These are phyloP conservation scores for Lepidium sativum DNA, from an alignment of 345 rosid genomes.

Conservation along the genomic window DNA sequence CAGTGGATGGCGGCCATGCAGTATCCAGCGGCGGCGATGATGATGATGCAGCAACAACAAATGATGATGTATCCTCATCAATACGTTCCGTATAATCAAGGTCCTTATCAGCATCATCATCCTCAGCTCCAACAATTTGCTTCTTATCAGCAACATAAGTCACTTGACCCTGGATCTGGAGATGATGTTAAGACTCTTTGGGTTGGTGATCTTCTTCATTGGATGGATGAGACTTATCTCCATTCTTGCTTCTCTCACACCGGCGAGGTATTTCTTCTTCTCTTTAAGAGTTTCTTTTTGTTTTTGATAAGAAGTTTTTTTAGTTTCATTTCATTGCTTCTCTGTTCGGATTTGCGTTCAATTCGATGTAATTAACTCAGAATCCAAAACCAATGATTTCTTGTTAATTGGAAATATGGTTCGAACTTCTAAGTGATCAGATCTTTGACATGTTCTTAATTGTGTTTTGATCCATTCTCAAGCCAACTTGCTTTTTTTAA, in stretches of 20 bases:
- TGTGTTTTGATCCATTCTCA: constrained; percentile 6
- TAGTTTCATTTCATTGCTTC: constrained; percentile 40
- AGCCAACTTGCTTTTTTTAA: neutral
- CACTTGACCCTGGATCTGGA: constrained; percentile 33
- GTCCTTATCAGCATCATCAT: constrained; percentile 14
- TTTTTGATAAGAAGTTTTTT: too few species aligned
- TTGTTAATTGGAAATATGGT: neutral
- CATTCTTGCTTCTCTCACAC: constrained; percentile 62
- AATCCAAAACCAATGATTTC: neutral
- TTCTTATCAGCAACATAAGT: constrained; percentile 23
- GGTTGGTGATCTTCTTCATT: constrained; percentile 83
- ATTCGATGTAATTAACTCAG: neutral
- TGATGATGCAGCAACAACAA: constrained; percentile 86
- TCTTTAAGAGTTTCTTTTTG: too few species aligned
- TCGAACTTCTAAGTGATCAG: neutral
- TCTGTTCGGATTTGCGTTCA: neutral
- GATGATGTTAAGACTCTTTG: constrained; percentile 72
- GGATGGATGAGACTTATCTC: constrained; percentile 91
- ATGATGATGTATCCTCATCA: constrained; percentile 92
- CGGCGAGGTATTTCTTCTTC: constrained; percentile 47
- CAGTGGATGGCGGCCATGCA: constrained; percentile 74
- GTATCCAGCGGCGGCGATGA: constrained; percentile 82
- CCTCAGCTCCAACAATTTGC: constrained; percentile 15
- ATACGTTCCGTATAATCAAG: constrained; percentile 52
- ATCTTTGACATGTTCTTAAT: constrained; percentile 12